phyloP scores from a whole-genome alignment of 164 flowering plant genomes.

The Santalum album region DNA sequence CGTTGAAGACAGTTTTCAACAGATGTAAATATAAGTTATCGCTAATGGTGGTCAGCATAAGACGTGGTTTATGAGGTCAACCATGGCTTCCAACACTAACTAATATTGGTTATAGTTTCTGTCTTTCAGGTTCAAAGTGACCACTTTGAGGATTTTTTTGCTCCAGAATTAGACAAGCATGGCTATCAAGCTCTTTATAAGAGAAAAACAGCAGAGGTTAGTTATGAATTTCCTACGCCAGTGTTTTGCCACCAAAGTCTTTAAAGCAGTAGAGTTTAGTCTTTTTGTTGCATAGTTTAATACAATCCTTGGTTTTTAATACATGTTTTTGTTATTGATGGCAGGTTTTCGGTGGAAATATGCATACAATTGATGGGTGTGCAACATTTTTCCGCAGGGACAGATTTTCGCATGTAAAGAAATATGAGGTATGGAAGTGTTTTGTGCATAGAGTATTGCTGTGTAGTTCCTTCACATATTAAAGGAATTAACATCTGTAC shows the following conservation, averaged over 20 bases:
- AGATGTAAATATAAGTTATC: too few relatives aligned
- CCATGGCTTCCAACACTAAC: background rate
- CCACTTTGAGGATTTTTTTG: constrained; percentile 45
- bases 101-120: constrained; percentile 1
- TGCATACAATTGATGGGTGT: constrained; percentile 35
- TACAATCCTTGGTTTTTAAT: too few relatives aligned
- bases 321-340: background rate
- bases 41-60: too few relatives aligned
- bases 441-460: background rate
- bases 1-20: too few relatives aligned
- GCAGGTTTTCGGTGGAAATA: constrained; percentile 24
- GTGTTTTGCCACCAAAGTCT: background rate
- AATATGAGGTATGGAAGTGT: constrained; percentile 28
- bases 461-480: background rate
- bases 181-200: constrained; percentile 40
- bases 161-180: constrained; percentile 33
- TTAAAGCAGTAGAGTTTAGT: too few relatives aligned
- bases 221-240: background rate
- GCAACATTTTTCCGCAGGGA: constrained; percentile 37
- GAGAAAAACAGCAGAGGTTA: constrained; percentile 25
- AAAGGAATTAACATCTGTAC: background rate
- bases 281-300: too few relatives aligned
- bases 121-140: constrained; percentile 48
- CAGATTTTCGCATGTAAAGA: constrained; percentile 23
- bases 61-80: too few relatives aligned